These are phyloP conservation scores for Parietichytrium sp. DNA, from an alignment of 108 stramenopile species.

Conservation along the genomic window DNA sequence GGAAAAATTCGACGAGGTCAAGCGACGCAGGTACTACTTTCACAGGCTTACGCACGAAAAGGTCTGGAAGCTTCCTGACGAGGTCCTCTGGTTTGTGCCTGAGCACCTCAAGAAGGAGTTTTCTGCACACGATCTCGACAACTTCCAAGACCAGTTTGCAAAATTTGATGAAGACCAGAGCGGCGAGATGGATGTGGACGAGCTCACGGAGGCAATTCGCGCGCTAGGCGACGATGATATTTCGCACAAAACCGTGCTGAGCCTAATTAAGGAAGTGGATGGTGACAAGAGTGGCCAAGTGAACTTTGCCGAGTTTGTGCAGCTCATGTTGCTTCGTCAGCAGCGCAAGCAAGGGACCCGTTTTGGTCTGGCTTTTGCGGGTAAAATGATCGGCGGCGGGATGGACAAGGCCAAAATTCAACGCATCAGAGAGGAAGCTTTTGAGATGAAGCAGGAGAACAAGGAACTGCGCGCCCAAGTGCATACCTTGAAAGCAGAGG, in stretches of 20 bases:
- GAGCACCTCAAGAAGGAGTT: background rate
- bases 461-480: background rate
- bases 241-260: background rate
- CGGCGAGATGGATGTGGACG: conserved; percentile 7
- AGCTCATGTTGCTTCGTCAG: background rate
- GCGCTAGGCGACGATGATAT: conserved; percentile 29
- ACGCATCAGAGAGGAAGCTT: background rate
- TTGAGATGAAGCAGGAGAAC: conserved; percentile 30
- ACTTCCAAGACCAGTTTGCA: background rate
- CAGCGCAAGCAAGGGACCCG: too few relatives aligned
- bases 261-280: conserved; percentile 36
- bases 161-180: conserved; percentile 33
- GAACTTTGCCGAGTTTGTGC: conserved; percentile 31
- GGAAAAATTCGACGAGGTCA: background rate
- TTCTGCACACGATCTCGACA: background rate
- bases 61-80: conserved; percentile 21
- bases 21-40: background rate
- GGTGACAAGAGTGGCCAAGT: conserved; percentile 17
- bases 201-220: background rate
- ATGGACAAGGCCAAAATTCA: background rate
- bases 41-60: background rate
- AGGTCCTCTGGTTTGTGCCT: conserved; percentile 33
- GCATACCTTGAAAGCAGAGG: background rate
- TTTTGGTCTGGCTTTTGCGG: background rate
- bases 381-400: background rate